Conservation (phyloP, 768 basidiomycete species). For the Tephrocybe rancida region DNA sequence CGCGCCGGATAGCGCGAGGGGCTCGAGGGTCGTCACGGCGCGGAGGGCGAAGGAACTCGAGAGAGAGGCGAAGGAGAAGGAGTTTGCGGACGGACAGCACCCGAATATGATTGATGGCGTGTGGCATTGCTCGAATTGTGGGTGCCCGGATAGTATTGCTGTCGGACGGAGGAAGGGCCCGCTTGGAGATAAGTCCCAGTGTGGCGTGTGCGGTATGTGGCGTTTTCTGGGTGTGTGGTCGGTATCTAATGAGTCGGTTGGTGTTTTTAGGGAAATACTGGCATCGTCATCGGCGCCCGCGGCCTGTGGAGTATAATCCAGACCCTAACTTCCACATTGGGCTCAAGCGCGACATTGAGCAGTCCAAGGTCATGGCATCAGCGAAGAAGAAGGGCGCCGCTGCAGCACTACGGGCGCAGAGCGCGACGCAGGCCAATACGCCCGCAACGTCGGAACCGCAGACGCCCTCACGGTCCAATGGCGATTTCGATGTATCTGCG, state of each 20-base stretch:
- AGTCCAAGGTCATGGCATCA: slow-evolving; percentile 43
- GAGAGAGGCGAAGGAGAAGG: slow-evolving; percentile 81
- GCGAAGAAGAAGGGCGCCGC: slow-evolving; percentile 62
- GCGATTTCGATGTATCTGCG: slow-evolving; percentile 24
- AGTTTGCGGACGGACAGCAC: slow-evolving; percentile 82
- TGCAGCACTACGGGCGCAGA: slow-evolving; percentile 49
- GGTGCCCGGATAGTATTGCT: slow-evolving; percentile 86
- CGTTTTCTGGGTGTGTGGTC: slow-evolving; percentile 7
- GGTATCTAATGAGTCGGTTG: neutral
- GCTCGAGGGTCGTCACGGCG: slow-evolving; percentile 51
- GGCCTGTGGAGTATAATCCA: slow-evolving; percentile 79
- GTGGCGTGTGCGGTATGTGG: slow-evolving; percentile 85
- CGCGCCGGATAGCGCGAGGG: slow-evolving; percentile 50
- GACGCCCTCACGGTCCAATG: slow-evolving; percentile 48
- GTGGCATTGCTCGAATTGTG: slow-evolving; percentile 97
- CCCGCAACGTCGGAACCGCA: slow-evolving; percentile 51
- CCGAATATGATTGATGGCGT: slow-evolving; percentile 80
- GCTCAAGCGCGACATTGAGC: slow-evolving; percentile 57
- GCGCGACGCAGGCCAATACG: slow-evolving; percentile 38
- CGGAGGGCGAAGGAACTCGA: slow-evolving; percentile 76
- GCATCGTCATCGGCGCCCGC: slow-evolving; percentile 82
- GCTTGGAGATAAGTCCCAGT: slow-evolving; percentile 87
- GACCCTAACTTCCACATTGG: slow-evolving; percentile 72
- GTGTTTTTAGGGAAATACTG: slow-evolving; percentile 76
- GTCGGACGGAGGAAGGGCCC: slow-evolving; percentile 89